These are phyloP conservation scores for Hypoxylon sp. DNA, from an alignment of 2,329 filamentous ascomycete genomes.

Conservation along the genomic window DNA sequence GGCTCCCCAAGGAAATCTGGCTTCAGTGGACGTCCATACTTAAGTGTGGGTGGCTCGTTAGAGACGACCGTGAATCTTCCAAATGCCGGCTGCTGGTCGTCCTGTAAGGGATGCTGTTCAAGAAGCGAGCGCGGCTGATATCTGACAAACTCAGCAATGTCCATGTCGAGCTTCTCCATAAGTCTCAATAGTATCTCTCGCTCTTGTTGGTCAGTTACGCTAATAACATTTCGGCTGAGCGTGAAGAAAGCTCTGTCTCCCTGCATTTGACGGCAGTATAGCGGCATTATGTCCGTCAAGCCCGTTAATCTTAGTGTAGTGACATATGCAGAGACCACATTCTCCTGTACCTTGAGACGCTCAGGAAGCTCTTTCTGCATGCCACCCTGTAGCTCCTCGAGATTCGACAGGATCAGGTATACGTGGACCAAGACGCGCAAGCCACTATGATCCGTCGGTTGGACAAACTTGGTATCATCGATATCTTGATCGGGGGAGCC, in stretches of 20 bases:
- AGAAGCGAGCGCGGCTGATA: constrained; percentile 71
- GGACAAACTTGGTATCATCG: constrained; percentile 63
- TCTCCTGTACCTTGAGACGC: constrained; percentile 71
- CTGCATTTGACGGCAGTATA: constrained; percentile 87
- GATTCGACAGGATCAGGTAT: constrained; percentile 74
- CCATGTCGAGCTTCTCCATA: constrained; percentile 80
- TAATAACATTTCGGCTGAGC: constrained; percentile 81
- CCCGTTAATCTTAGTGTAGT: constrained; percentile 79
- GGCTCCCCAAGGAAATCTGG: constrained; percentile 78
- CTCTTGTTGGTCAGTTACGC: constrained; percentile 74
- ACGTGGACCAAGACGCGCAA: constrained; percentile 78
- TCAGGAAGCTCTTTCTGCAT: constrained; percentile 54
- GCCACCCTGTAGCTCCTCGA: constrained; percentile 69
- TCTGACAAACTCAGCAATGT: constrained; percentile 79
- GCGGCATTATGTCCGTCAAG: constrained; percentile 82
- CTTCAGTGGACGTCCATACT: constrained; percentile 74
- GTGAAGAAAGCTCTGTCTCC: constrained; percentile 74
- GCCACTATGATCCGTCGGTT: constrained; percentile 70
- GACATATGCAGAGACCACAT: constrained; percentile 85
- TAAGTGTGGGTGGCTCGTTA: constrained; percentile 64
- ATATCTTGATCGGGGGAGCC: constrained; percentile 53
- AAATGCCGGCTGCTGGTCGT: constrained; percentile 57
- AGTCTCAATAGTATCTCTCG: constrained; percentile 78
- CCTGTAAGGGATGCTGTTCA: constrained; percentile 59
- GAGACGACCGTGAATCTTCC: constrained; percentile 66